Conservation (phyloP, 1,284 basidiomycete species). For the Ustilago curta region DNA sequence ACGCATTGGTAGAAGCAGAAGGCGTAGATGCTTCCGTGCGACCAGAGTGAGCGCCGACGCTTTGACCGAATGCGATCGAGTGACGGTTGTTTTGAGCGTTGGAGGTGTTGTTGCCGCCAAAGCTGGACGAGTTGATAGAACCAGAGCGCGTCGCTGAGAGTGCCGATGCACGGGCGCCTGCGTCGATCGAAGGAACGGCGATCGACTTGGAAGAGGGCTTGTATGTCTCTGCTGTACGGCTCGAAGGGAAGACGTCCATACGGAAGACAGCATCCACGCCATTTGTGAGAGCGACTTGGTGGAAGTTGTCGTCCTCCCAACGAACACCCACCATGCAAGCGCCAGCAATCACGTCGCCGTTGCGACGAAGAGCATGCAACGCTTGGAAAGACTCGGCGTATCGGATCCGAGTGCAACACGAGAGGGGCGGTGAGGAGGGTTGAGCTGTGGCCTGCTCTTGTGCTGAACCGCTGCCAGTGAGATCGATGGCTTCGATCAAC, state of each 20-base stretch:
- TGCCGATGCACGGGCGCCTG: conserved; percentile 16
- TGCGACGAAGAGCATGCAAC: conserved; percentile 55
- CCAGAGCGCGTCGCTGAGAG: conserved; percentile 12
- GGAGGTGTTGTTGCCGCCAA: not conserved
- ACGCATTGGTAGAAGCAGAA: conserved; percentile 25
- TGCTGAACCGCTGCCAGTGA: conserved; percentile 44
- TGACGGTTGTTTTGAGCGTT: conserved; percentile 22
- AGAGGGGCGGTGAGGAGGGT: conserved; percentile 29
- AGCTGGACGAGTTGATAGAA: conserved; percentile 7
- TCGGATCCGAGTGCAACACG: conserved; percentile 47
- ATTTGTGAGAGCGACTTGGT: conserved; percentile 50
- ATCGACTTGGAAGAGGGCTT: conserved; percentile 38
- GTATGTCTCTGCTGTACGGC: conserved; percentile 35
- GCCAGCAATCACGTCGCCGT: conserved; percentile 53
- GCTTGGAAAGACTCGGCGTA: conserved; percentile 56
- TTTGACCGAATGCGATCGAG: conserved; percentile 30
- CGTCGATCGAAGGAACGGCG: conserved; percentile 30
- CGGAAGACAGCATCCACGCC: conserved; percentile 59
- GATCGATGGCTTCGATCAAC: conserved; percentile 51
- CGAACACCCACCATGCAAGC: conserved; percentile 58
- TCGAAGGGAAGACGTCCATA: conserved; percentile 46
- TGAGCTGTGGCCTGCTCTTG: conserved; percentile 35
- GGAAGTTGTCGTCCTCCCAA: conserved; percentile 61
- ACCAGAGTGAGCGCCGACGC: conserved; percentile 12
- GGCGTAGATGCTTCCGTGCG: conserved; percentile 11